Evolutionary conservation across 208 protist genomes (phyloP).

Genomic region (Trypanosoma lewisi): DNA sequence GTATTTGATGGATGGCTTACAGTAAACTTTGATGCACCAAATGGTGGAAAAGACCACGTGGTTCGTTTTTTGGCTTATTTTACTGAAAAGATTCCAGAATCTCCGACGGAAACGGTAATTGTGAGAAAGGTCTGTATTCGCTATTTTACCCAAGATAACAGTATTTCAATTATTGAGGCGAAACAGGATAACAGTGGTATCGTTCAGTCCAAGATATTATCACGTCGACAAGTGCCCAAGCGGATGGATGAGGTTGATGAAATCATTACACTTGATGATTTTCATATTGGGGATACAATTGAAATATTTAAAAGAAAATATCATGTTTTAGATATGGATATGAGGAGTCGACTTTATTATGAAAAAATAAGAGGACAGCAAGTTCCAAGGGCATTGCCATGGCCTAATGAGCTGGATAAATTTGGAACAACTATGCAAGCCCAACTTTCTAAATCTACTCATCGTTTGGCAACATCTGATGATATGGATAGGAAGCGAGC

Average conservation of each 20-base stretch:
- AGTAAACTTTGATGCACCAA: conserved; percentile 51
- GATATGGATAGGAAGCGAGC: conserved; percentile 86
- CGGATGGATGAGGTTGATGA: conserved; percentile 41
- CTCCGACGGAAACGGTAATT: conserved; percentile 46
- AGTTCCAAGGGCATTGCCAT: conserved; percentile 34
- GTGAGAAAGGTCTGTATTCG: conserved; percentile 75
- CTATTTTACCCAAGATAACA: conserved; percentile 79
- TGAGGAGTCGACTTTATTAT: conserved; percentile 70
- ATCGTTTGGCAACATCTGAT: conserved; percentile 66
- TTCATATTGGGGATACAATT: conserved; percentile 66
- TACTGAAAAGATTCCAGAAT: conserved; percentile 66
- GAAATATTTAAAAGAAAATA: conserved; percentile 72
- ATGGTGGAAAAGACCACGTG: conserved; percentile 68
- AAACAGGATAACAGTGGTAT: conserved; percentile 79
- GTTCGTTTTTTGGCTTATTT: conserved; percentile 81
- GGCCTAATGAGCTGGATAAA: conserved; percentile 50
- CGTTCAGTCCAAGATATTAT: conserved; percentile 62
- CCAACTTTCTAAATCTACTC: conserved; percentile 26
- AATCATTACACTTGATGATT: conserved; percentile 69
- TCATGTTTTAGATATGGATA: conserved; percentile 80
- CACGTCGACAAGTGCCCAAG: conserved; percentile 65
- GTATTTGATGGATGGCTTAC: conserved; percentile 76
- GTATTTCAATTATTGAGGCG: conserved; percentile 69
- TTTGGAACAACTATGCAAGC: conserved; percentile 31
- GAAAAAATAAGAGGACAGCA: conserved; percentile 43